These are phyloP conservation scores for Phytophthora cactorum DNA, from an alignment of 352 stramenopile species.

Conservation along the genomic window DNA sequence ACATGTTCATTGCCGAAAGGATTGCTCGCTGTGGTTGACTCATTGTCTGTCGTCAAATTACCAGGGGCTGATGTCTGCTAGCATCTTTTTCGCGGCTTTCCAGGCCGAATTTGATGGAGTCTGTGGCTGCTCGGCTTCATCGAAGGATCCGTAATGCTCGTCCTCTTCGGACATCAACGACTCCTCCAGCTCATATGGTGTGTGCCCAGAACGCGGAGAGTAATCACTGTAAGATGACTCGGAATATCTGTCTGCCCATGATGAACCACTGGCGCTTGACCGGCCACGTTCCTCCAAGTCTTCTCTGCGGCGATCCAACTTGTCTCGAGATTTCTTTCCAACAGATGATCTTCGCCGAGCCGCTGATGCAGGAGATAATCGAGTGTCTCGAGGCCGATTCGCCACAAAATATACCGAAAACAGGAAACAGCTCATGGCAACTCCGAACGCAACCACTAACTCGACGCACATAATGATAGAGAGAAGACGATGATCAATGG, in stretches of 20 bases:
- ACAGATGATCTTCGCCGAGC: conserved; percentile 28
- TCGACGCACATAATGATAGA: conserved; percentile 89
- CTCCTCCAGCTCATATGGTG: conserved; percentile 69
- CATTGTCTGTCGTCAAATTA: conserved; percentile 27
- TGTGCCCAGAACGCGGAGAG: conserved; percentile 31
- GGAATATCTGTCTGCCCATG: conserved; percentile 33
- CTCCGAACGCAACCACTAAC: conserved; percentile 80
- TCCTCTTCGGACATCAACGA: conserved; percentile 73
- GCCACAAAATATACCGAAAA: conserved; percentile 91
- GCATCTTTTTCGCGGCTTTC: conserved; percentile 56
- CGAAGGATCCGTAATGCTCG: conserved; percentile 77
- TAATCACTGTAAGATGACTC: conserved; percentile 45
- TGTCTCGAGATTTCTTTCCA: conserved; percentile 30
- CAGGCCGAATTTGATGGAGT: conserved; percentile 39
- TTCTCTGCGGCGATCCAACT: conserved; percentile 23
- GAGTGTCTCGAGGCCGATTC: conserved; percentile 69
- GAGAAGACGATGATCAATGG: conserved; percentile 83
- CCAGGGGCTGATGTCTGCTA: conserved; percentile 81
- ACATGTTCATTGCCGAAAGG: conserved; percentile 11
- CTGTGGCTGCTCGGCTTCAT: conserved; percentile 28
- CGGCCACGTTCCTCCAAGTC: conserved; percentile 27
- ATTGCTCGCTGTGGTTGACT: background rate
- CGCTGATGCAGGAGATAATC: conserved; percentile 24
- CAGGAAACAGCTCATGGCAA: conserved; percentile 82
- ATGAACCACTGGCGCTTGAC: conserved; percentile 29